Base-by-base conservation (phyloP, 2,329 filamentous ascomycete genomes). In the Trichoderma aggressivum region DNA sequence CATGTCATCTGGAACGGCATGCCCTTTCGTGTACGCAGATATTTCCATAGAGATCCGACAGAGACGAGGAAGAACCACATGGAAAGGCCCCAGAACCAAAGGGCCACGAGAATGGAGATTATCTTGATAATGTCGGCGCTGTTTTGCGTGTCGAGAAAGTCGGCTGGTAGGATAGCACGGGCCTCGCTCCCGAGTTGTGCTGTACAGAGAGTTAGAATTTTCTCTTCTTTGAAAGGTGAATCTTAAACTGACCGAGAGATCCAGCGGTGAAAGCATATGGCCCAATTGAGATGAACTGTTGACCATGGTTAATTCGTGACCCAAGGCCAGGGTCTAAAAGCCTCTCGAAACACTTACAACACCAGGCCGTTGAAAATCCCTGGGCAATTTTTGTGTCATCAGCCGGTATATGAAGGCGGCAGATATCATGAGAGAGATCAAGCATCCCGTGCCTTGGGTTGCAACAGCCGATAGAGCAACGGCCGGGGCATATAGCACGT, bases 341-440 rank as follows among this genome's bases (percentile, higher is more conserved):
- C n/a, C n/a, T n/a, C n/a, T n/a, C n/a, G n/a, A n/a, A n/a, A n/a
- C 26, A 76, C 81, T 73, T 75, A 86, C 84, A 71, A 97, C 94
- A 76, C 91, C 93, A 0, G 93, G 93, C 12, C 93, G 88, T 24
- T 93, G 86, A 55, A 87, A 89, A 77, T 95, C 93, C 69, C 88
- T 86, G 0, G 93, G 93, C 0, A 97, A 84, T 76, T 96, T 96
- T 77, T 95, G 92, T 0, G 93, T 95, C 93, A 96, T 96, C 32
- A 97, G 86, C 34, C 93, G 89, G 78, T 96, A 96, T 63, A 97
- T 88, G 78, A 94, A 96, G 63, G 93, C 92, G 1, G 91, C 89
- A 73, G 94, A 94, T 30, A 97, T 92, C 90, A 94, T 94, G 71
- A 95, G 86, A 61, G 84, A 85, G 59, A 89, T 86, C 3, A 88